Conservation (phyloP, 129 eudicot genomes). For the Gnaphalium uliginosum region DNA sequence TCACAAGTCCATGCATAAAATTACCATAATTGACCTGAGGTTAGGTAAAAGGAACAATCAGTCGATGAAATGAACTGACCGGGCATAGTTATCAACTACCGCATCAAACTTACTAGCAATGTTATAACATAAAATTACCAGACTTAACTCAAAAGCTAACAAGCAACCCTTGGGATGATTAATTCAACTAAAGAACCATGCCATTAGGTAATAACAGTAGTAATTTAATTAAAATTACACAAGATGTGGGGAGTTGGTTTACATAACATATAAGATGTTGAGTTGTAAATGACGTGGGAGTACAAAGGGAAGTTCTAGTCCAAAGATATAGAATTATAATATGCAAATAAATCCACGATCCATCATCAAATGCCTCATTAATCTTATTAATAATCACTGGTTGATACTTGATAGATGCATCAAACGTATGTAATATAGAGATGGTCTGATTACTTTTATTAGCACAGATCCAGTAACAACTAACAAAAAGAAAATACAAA, state of each 20-base stretch:
- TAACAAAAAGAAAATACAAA: no score
- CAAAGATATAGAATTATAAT: no score
- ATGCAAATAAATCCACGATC: no score
- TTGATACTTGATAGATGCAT: no score
- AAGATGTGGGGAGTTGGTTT: background rate
- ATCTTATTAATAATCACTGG: no score
- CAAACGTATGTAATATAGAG: no score
- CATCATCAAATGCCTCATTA: no score
- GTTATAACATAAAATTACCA: background rate
- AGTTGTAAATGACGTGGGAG: no score
- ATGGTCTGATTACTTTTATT: no score
- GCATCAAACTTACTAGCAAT: background rate
- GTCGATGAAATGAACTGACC: background rate
- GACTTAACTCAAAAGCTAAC: background rate
- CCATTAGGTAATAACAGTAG: background rate
- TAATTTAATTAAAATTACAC: background rate
- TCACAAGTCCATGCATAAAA: conserved; percentile 82
- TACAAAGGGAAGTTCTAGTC: no score
- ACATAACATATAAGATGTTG: background rate
- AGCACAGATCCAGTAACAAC: no score
- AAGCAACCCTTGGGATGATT: background rate
- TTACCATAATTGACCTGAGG: conserved; percentile 83
- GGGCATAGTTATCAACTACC: background rate
- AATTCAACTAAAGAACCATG: background rate
- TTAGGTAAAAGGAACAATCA: background rate